These are phyloP conservation scores for Leccinum insolens DNA, from an alignment of 1,284 basidiomycete species.

Conservation along the genomic window DNA sequence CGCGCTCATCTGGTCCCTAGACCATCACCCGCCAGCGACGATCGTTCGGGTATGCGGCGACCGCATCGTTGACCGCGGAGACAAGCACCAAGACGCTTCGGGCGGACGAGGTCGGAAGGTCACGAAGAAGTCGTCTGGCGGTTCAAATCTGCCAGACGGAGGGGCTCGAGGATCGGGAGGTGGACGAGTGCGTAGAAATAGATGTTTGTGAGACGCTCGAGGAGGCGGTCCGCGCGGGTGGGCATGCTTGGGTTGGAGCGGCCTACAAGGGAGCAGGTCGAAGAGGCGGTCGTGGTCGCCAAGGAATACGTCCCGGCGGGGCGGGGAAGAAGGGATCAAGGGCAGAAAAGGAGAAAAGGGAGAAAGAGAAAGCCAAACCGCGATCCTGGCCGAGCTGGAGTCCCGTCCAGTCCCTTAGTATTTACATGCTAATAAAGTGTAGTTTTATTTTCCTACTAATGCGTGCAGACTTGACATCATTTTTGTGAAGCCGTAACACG, in stretches of 20 bases:
- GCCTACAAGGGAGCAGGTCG: constrained; percentile 61
- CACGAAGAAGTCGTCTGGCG: constrained; percentile 78
- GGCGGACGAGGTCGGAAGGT: constrained; percentile 50
- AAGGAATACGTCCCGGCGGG: constrained; percentile 48
- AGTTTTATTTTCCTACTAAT: too few relatives aligned
- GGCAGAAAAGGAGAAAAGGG: constrained; percentile 38
- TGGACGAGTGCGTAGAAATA: constrained; percentile 72
- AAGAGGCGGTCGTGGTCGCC: constrained; percentile 59
- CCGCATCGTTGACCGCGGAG: constrained; percentile 74
- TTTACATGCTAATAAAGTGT: too few relatives aligned
- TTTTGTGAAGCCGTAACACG: too few relatives aligned
- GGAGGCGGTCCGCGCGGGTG: constrained; percentile 61
- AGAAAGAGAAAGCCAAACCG: constrained; percentile 43
- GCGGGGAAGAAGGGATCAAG: constrained; percentile 24
- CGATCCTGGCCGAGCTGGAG: constrained; percentile 74
- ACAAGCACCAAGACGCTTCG: constrained; percentile 82
- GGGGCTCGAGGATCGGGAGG: constrained; percentile 65
- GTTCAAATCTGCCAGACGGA: constrained; percentile 71
- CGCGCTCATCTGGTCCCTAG: constrained; percentile 77
- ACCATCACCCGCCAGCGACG: constrained; percentile 50
- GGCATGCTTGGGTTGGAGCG: constrained; percentile 49
- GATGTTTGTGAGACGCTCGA: constrained; percentile 57
- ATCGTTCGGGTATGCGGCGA: constrained; percentile 78
- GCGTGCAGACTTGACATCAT: too few relatives aligned
- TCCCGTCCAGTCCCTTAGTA: constrained; percentile 40